Evolutionary conservation across 2,329 filamentous ascomycete genomes (phyloP).

Genomic region (Calonectria pseudoturangicola): DNA sequence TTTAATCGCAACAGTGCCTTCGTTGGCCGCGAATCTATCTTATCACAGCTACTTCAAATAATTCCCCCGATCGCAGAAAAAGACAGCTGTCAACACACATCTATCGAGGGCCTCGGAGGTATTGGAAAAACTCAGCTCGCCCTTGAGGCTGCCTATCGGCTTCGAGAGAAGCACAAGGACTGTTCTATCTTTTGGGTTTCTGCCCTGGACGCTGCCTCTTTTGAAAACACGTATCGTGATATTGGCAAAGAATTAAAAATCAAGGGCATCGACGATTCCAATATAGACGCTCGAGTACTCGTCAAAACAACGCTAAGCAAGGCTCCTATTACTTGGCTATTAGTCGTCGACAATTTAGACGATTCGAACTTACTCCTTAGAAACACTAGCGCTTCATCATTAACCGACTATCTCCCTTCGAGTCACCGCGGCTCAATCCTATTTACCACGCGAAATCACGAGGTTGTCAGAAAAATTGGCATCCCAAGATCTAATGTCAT

Average conservation of each 20-base stretch:
- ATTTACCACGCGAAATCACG: conserved; percentile 47
- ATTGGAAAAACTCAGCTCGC: conserved; percentile 64
- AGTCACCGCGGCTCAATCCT: conserved; percentile 45
- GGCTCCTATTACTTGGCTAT: conserved; percentile 59
- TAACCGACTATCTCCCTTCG: conserved; percentile 54
- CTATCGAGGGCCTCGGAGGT: conserved; percentile 58
- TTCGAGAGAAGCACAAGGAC: conserved; percentile 50
- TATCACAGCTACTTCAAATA: conserved; percentile 30
- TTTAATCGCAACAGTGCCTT: no score
- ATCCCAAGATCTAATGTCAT: conserved; percentile 44
- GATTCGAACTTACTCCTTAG: conserved; percentile 58
- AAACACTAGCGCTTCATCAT: conserved; percentile 35
- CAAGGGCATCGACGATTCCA: conserved; percentile 55
- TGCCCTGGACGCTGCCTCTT: conserved; percentile 50
- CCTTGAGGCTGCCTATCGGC: conserved; percentile 58
- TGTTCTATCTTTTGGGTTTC: conserved; percentile 65
- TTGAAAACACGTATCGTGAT: conserved; percentile 60
- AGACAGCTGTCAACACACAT: conserved; percentile 20
- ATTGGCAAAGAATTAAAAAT: conserved; percentile 57
- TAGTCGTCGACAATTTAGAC: conserved; percentile 67
- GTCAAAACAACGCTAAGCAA: conserved; percentile 59
- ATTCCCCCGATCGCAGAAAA: not conserved
- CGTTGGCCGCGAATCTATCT: conserved; percentile 47
- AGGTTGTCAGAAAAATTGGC: conserved; percentile 37
- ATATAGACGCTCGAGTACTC: conserved; percentile 60